phyloP scores from a whole-genome alignment of 2,329 filamentous ascomycete species.

The Fusarium goolgardi region DNA sequence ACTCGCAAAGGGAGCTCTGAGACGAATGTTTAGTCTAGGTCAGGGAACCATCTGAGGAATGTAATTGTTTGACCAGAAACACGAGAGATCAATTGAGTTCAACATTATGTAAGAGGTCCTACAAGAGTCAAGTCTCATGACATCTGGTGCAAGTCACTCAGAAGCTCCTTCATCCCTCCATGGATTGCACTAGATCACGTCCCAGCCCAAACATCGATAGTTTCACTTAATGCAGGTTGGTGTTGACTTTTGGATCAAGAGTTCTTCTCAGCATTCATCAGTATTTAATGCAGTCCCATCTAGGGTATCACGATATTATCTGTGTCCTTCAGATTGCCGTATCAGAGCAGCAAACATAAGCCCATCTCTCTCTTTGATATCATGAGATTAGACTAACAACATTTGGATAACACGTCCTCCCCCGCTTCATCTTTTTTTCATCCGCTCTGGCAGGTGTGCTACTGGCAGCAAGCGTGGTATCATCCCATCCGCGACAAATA shows the following conservation, averaged over 20 bases:
- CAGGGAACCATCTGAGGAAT: not conserved
- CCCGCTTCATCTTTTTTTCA: not conserved
- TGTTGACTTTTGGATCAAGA: not conserved
- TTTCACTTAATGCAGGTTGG: not conserved
- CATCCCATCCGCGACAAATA: conserved; percentile 32
- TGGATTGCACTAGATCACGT: not conserved
- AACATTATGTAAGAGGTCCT: not conserved
- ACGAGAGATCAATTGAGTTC: not conserved
- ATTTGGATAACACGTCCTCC: conserved; percentile 10
- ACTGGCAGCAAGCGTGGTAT: conserved; percentile 33
- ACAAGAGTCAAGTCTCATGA: not conserved
- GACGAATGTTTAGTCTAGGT: not conserved
- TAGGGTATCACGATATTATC: conserved; percentile 9
- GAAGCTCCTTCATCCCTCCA: not conserved
- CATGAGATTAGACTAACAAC: conserved; percentile 22
- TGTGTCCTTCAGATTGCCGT: conserved; percentile 18
- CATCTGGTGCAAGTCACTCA: not conserved
- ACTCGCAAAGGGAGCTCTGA: not conserved
- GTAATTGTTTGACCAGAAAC: not conserved
- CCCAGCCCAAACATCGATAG: not conserved
- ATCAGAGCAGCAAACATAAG: conserved; percentile 18
- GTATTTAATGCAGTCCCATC: conserved; percentile 11
- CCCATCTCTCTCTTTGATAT: conserved; percentile 6
- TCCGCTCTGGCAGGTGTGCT: conserved; percentile 23
- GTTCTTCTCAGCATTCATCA: conserved; percentile 20